Base-by-base conservation (phyloP, 1,139 yeast genomes). In the Kazachstania sp. region DNA sequence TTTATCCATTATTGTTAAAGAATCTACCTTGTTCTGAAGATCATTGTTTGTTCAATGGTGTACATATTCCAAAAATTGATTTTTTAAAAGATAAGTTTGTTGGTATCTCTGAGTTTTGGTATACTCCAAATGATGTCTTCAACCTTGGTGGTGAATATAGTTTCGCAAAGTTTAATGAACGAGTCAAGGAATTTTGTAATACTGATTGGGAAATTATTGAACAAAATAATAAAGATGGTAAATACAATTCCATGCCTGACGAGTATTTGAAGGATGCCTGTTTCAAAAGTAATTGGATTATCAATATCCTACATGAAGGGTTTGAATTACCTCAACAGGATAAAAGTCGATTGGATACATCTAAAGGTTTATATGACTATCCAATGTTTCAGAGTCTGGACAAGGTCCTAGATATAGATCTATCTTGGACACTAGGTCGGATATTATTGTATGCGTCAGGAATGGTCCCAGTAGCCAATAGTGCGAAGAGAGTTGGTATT, bases 41-140 rank as follows among this genome's bases (percentile, higher is more conserved):
- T 20, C 92, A 92, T 1, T 85, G 95, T 63, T 66, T 84, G 16
- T 85, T 85, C 60, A 83, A 84, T 62, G 95, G 94, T 32, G 82
- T 83, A 13, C 92, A 83, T 65, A 87, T 84, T 0, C 95, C 95
- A 12, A 71, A 70, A 41, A 74, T 85, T 49, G 81, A 84, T 61
- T 85, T 83, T 56, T 72, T 74, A n/a, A 71, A 71, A 45, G 92
- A 84, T 57, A 80, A 76, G 55, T 84, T 85, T 64, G 78, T 85
- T 36, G 95, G 95, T 0, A 78, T 83, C 19, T 82, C 90, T 1
- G 95, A 85, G 58, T 85, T 83, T 65, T 84, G 92, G 92, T 85
- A 85, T 59, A 83, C 92, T 1, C 88, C 92, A 4, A 83, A 84
- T 59, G 94, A 85, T 58, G 78, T 85, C 5, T 84, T 84, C 59